Conservation (phyloP, 768 basidiomycete species). For the Termitomyces sp. region DNA sequence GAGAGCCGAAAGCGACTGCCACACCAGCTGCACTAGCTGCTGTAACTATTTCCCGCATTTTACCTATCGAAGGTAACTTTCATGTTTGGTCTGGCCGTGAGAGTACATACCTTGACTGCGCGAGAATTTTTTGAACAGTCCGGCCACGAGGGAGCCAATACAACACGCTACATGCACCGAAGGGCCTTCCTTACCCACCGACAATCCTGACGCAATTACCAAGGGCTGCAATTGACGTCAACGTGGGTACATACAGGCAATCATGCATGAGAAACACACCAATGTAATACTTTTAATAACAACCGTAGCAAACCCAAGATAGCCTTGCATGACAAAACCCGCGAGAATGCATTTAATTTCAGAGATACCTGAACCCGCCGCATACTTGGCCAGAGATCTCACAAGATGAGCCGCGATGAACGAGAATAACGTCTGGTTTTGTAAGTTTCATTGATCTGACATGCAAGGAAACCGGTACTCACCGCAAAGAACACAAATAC, state of each 20-base stretch:
- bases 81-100: neutral
- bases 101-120: constrained; percentile 74
- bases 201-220: constrained; percentile 94
- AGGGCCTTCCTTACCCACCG: constrained; percentile 97
- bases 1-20: constrained; percentile 97
- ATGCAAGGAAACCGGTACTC: constrained; percentile 26
- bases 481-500: constrained; percentile 91
- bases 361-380: constrained; percentile 96
- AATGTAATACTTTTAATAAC: constrained; percentile 92
- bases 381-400: constrained; percentile 84
- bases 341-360: constrained; percentile 98
- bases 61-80: constrained; percentile 38
- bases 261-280: constrained; percentile 42
- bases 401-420: constrained; percentile 90
- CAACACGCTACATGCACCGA: constrained; percentile 97
- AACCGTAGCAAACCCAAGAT: constrained; percentile 85
- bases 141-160: constrained; percentile 86
- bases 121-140: constrained; percentile 76
- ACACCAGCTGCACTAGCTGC: constrained; percentile 98
- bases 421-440: constrained; percentile 69
- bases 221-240: constrained; percentile 61
- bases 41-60: constrained; percentile 87
- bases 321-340: constrained; percentile 97
- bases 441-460: neutral
- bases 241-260: neutral